phyloP scores from a whole-genome alignment of 1,139 yeast genomes.

The Yamadazyma sp. region DNA sequence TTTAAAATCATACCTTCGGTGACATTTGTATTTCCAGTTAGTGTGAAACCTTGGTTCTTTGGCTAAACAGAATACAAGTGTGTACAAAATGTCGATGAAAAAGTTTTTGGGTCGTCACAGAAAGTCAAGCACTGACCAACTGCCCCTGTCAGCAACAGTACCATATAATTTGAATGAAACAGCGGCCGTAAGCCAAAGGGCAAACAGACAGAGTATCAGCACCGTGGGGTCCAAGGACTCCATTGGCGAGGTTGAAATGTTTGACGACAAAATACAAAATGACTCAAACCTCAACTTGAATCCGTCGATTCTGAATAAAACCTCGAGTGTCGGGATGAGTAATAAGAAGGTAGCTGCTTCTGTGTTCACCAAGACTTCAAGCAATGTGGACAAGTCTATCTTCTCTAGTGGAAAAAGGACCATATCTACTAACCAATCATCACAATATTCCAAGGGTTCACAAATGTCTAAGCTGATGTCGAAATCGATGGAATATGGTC shows the following conservation, averaged over 20 bases:
- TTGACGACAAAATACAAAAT: slow-evolving; percentile 25
- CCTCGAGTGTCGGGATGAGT: slow-evolving; percentile 9
- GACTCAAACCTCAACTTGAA: slow-evolving; percentile 37
- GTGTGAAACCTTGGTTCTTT: too few relatives aligned
- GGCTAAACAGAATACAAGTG: too few relatives aligned
- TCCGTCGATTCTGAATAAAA: slow-evolving; percentile 32
- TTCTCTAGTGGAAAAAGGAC: slow-evolving; percentile 38
- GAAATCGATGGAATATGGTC: slow-evolving; percentile 17
- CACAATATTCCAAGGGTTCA: slow-evolving; percentile 19
- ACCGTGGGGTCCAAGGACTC: slow-evolving; percentile 37
- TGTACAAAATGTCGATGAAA: slow-evolving; percentile 19
- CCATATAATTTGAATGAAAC: slow-evolving; percentile 5
- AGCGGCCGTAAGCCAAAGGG: slow-evolving; percentile 3
- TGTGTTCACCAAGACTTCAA: slow-evolving; percentile 29
- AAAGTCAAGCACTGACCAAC: slow-evolving; percentile 11
- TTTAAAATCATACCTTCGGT: too few relatives aligned
- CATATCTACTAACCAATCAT: slow-evolving; percentile 42
- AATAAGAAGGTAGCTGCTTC: slow-evolving; percentile 17
- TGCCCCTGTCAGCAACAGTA: neutral
- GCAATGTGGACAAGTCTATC: slow-evolving; percentile 27
- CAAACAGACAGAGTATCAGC: slow-evolving; percentile 22
- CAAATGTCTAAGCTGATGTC: slow-evolving; percentile 7
- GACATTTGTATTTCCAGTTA: too few relatives aligned
- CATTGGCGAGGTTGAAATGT: slow-evolving; percentile 32
- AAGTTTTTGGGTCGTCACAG: slow-evolving; percentile 19